Percentiles rank a stretch among this genome's conserved stretches.
These are phyloP conservation scores for Casuarina glauca DNA, from an alignment of 306 rosid genomes.

Conservation along the genomic window DNA sequence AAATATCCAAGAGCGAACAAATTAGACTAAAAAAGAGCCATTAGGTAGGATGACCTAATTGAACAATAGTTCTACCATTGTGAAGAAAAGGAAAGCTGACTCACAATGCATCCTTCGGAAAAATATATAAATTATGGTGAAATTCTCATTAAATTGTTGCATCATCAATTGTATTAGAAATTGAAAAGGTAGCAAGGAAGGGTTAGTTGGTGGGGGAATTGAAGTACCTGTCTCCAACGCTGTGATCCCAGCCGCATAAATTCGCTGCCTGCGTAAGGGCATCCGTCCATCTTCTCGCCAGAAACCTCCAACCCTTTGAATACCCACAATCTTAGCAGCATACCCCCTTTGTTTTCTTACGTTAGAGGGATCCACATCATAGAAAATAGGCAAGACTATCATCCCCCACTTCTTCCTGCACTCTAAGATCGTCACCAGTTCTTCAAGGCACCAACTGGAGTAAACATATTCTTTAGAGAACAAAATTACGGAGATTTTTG, in stretches of 20 bases:
- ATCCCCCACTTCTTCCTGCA: conserved; percentile 12
- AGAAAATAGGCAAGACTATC: conserved; percentile 23
- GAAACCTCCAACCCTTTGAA: conserved; percentile 3
- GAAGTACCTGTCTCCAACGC: not conserved
- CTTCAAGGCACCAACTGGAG: conserved; percentile 24
- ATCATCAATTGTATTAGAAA: too few relatives aligned
- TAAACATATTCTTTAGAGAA: conserved; percentile 3
- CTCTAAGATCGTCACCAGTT: conserved; percentile 13
- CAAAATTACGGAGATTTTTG: conserved; percentile 1
- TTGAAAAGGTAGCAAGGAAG: too few relatives aligned
- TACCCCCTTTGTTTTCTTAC: conserved; percentile 24
- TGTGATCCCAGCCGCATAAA: conserved; percentile 24
- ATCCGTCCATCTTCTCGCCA: conserved; percentile 23
- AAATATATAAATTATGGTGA: not conserved
- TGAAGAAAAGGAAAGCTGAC: too few relatives aligned
- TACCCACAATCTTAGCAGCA: conserved; percentile 6
- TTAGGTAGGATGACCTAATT: too few relatives aligned
- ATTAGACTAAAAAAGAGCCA: too few relatives aligned
- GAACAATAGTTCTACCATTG: not conserved
- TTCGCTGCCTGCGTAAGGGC: conserved; percentile 22
- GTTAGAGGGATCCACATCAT: conserved; percentile 22
- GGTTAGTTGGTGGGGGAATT: not conserved
- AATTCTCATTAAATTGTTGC: not conserved
- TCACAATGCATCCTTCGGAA: too few relatives aligned
- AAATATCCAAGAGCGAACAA: not conserved